phyloP scores from a whole-genome alignment of 2,329 filamentous ascomycete genomes.

The Aspergillus chevalieri region DNA sequence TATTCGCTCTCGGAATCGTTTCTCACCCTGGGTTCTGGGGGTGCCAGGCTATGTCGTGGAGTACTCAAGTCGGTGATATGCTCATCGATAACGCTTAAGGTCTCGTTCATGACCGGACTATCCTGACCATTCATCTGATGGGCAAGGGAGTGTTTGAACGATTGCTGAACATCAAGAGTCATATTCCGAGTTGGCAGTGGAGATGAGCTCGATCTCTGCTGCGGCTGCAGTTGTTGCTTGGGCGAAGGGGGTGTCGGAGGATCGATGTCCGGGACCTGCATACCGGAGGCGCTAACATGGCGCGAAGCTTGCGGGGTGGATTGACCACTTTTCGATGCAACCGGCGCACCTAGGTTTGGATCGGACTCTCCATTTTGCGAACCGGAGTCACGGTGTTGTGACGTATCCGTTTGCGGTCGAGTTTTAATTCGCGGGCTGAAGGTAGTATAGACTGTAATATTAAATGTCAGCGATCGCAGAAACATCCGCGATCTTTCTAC shows the following conservation, averaged over 20 bases:
- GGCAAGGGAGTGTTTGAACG: conserved; percentile 42
- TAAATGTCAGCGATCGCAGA: not conserved
- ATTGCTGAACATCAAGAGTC: conserved; percentile 36
- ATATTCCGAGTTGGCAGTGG: conserved; percentile 31
- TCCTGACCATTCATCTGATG: conserved; percentile 51
- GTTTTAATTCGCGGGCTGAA: conserved; percentile 19
- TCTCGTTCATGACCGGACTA: conserved; percentile 85
- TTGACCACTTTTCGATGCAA: conserved; percentile 28
- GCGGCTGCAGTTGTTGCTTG: conserved; percentile 17
- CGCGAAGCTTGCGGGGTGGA: conserved; percentile 37
- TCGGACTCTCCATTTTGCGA: conserved; percentile 9
- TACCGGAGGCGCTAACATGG: conserved; percentile 29
- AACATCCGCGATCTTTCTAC: not conserved
- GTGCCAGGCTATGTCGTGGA: conserved; percentile 49
- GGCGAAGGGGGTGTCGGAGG: conserved; percentile 13
- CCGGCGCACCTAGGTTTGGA: conserved; percentile 10
- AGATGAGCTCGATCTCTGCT: conserved; percentile 28
- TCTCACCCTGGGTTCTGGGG: conserved; percentile 48
- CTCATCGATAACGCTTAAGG: conserved; percentile 91
- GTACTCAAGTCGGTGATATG: conserved; percentile 83
- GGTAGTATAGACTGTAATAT: conserved; percentile 21
- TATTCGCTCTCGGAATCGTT: conserved; percentile 88
- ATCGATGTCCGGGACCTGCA: conserved; percentile 16
- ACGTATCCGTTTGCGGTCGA: conserved; percentile 12
- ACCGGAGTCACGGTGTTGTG: conserved; percentile 9